Evolutionary conservation across 805 yeast species (phyloP).

Genomic region (Komagataella mondaviorum): DNA sequence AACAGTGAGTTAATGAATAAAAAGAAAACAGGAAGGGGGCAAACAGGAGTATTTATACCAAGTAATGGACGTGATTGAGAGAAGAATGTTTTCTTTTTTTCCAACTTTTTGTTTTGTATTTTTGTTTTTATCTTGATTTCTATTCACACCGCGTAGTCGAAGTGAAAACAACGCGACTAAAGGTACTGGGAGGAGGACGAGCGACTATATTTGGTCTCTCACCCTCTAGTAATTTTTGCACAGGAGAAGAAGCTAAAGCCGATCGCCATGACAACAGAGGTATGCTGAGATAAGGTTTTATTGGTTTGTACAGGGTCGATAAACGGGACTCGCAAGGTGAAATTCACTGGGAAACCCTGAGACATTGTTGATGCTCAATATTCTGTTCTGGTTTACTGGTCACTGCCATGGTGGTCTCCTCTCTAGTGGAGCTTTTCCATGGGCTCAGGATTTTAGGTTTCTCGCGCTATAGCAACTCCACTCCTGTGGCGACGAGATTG

Average conservation of each 20-base stretch:
- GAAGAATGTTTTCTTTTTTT: not conserved
- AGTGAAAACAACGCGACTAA: not conserved
- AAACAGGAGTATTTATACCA: not conserved
- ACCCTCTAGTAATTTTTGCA: not conserved
- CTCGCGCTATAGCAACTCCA: not conserved
- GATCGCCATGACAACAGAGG: not conserved
- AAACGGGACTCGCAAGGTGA: too few relatives aligned
- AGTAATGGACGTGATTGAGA: not conserved
- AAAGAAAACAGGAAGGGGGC: not conserved
- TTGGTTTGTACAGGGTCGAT: not conserved
- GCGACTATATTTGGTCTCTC: not conserved
- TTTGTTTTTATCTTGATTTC: not conserved
- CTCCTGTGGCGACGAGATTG: not conserved
- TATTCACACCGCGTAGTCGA: not conserved
- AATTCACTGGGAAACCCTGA: too few relatives aligned
- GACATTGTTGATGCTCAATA: not conserved
- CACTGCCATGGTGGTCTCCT: not conserved
- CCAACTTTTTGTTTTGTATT: not conserved
- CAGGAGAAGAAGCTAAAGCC: not conserved
- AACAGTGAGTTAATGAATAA: not conserved
- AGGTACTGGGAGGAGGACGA: not conserved
- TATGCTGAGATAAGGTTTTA: not conserved
- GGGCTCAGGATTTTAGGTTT: not conserved
- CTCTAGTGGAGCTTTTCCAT: not conserved
- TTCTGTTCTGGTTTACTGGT: not conserved